These are phyloP conservation scores for Neurospora tetraspora DNA, from an alignment of 495 filamentous ascomycete genomes.

Conservation along the genomic window DNA sequence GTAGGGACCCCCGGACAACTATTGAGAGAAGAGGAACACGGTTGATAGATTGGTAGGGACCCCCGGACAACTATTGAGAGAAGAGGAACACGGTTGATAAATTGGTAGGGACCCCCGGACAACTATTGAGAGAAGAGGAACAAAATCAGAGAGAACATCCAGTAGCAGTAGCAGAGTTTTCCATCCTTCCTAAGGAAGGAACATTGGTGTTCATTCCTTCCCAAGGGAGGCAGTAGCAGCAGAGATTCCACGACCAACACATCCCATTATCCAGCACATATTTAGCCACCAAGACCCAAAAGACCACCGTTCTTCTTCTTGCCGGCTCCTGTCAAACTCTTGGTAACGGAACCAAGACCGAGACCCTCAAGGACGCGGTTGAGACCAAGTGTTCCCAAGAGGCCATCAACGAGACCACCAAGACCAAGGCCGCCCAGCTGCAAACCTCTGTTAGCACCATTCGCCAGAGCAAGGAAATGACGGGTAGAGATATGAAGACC, in stretches of 20 bases:
- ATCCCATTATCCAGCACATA: neutral
- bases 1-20: too few species aligned
- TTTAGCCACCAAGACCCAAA: slow-evolving; percentile 17
- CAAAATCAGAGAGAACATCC: neutral
- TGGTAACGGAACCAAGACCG: slow-evolving; percentile 50
- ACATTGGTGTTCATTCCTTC: too few species aligned
- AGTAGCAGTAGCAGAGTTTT: neutral
- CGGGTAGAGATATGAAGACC: slow-evolving; percentile 5
- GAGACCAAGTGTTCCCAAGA: slow-evolving; percentile 73
- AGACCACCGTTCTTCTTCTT: slow-evolving; percentile 29
- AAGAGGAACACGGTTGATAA: too few species aligned
- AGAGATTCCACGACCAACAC: neutral
- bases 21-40: too few species aligned
- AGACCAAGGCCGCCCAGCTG: slow-evolving; percentile 73
- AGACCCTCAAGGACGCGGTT: slow-evolving; percentile 66
- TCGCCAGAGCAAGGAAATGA: neutral
- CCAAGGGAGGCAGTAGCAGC: too few species aligned
- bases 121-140: too few species aligned
- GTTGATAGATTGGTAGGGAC: too few species aligned
- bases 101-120: too few species aligned
- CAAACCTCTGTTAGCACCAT: slow-evolving; percentile 5
- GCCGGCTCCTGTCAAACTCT: slow-evolving; percentile 35
- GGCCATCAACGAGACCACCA: slow-evolving; percentile 65
- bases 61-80: too few species aligned
- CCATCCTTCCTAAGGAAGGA: neutral